phyloP scores from a whole-genome alignment of 768 basidiomycete genomes.

The Trametes gibbosa region DNA sequence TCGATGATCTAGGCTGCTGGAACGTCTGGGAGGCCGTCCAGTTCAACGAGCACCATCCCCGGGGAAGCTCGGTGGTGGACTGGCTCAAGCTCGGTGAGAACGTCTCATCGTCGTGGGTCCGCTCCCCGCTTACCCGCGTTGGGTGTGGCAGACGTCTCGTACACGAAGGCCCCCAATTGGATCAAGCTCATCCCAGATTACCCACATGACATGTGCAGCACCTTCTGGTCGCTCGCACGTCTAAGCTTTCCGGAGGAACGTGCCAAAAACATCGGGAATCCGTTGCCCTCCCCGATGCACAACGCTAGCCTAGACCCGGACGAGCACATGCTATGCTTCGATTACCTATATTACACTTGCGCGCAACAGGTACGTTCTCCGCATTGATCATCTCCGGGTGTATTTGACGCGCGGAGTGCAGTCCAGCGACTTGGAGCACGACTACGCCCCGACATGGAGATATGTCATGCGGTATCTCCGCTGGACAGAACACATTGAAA shows the following conservation, averaged over 20 bases:
- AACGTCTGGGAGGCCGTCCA: slow-evolving; percentile 39
- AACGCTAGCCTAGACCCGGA: slow-evolving; percentile 31
- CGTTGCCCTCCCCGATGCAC: slow-evolving; percentile 28
- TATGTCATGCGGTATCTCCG: slow-evolving; percentile 33
- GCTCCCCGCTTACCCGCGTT: neutral
- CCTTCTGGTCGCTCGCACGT: slow-evolving; percentile 33
- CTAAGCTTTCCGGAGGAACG: slow-evolving; percentile 34
- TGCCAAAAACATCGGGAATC: slow-evolving; percentile 23
- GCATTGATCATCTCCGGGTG: neutral
- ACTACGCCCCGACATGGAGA: slow-evolving; percentile 37
- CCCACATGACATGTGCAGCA: slow-evolving; percentile 32
- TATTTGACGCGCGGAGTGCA: slow-evolving; percentile 3
- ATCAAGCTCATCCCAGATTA: slow-evolving; percentile 32
- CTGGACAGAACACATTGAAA: slow-evolving; percentile 33
- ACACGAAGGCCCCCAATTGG: slow-evolving; percentile 33
- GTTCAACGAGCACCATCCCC: slow-evolving; percentile 25
- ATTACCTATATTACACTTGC: slow-evolving; percentile 40
- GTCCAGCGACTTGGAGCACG: slow-evolving; percentile 31
- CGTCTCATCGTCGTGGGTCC: neutral
- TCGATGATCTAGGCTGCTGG: slow-evolving; percentile 44
- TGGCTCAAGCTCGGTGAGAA: slow-evolving; percentile 32
- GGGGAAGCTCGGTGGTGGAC: slow-evolving; percentile 26
- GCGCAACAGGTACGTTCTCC: slow-evolving; percentile 26
- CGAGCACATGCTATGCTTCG: slow-evolving; percentile 40
- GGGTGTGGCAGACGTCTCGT: slow-evolving; percentile 34